These are phyloP conservation scores for Angophora floribunda DNA, from an alignment of 345 rosid genomes.

Conservation along the genomic window DNA sequence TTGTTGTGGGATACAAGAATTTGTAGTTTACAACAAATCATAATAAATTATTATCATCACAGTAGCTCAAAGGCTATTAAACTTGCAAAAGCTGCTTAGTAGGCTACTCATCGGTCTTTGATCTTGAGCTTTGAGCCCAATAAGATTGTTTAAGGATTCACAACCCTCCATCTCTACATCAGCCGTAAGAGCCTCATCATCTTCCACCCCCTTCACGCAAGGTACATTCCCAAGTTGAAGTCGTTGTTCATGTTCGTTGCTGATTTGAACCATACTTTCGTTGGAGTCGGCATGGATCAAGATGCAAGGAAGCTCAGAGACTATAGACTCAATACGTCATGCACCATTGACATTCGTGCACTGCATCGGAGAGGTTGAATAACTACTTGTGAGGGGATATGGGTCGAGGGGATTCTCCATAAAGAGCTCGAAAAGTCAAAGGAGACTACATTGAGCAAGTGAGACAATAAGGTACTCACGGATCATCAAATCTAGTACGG, in stretches of 20 bases:
- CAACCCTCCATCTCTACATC: background rate
- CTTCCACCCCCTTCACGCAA: background rate
- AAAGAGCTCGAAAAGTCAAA: background rate
- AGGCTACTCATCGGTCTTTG: constrained; percentile 6
- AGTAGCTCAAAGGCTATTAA: no score
- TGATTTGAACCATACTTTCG: no score
- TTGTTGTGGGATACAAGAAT: no score
- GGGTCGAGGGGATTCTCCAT: background rate
- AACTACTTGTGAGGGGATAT: background rate
- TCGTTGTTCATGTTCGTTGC: no score
- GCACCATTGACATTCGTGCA: constrained; percentile 5
- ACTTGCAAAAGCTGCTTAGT: background rate
- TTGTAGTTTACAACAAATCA: no score
- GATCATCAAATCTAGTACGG: background rate
- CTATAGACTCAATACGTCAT: background rate
- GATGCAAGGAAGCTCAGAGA: constrained; percentile 13
- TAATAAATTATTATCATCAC: no score
- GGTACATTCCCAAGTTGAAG: no score
- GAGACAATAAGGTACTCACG: background rate
- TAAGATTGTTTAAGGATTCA: no score
- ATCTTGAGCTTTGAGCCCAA: background rate
- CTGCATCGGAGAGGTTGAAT: constrained; percentile 2
- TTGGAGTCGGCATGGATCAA: background rate
- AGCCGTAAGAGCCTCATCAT: background rate
- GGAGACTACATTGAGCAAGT: background rate